Percentiles rank a stretch among this genome's conserved stretches.
These are phyloP conservation scores for Hirsutella thompsonii DNA, from an alignment of 2,329 filamentous ascomycete genomes.

Conservation along the genomic window DNA sequence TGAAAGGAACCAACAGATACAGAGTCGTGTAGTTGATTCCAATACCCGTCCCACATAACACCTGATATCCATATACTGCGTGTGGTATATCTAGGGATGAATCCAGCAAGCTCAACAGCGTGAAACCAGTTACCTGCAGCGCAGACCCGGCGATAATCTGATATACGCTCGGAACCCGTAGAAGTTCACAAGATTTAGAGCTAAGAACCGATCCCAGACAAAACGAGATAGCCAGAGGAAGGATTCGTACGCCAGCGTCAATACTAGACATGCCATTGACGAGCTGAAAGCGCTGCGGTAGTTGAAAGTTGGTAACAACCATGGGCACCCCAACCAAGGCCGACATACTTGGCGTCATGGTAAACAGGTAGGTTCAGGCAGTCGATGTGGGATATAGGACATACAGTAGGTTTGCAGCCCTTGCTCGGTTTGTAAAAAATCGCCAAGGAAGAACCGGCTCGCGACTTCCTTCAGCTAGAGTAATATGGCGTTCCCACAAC, in stretches of 20 bases:
- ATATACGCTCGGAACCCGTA: too few species aligned
- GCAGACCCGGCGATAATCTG: too few species aligned
- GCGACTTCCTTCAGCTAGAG: not conserved
- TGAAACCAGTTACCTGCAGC: too few species aligned
- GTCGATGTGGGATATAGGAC: not conserved
- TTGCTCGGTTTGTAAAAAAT: conserved; percentile 7
- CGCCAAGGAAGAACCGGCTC: conserved; percentile 12
- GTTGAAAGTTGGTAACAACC: conserved; percentile 4
- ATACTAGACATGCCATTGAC: conserved; percentile 5
- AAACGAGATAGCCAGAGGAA: too few species aligned
- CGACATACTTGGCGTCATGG: not conserved
- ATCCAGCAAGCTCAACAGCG: too few species aligned
- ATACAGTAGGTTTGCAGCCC: conserved; percentile 8
- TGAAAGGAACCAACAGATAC: too few species aligned
- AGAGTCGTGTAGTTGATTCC: too few species aligned
- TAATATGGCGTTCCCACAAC: conserved; percentile 3
- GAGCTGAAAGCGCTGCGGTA: conserved; percentile 11
- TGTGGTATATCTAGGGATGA: too few species aligned
- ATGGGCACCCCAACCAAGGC: conserved; percentile 3
- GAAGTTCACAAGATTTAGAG: too few species aligned
- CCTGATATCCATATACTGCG: too few species aligned
- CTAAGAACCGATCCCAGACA: too few species aligned
- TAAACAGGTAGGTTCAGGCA: not conserved
- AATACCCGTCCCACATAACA: too few species aligned
- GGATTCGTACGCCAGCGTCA: not conserved